Percentiles rank a stretch among this genome's conserved stretches.
Conservation (phyloP, 129 eudicot genomes). For the Pittosporum tobira region DNA sequence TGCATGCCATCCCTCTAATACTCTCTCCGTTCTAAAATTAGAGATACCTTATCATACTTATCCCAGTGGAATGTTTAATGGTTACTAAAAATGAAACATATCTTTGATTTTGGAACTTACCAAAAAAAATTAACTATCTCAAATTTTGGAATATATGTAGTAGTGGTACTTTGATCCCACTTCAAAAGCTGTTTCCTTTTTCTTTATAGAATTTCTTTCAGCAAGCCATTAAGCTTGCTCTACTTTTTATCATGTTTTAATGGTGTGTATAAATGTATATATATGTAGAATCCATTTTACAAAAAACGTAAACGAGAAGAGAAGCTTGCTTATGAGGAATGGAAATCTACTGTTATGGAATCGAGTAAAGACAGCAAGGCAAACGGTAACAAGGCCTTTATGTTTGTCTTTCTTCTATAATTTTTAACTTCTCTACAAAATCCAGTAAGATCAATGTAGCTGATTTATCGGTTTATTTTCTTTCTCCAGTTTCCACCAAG, state of each 20-base stretch:
- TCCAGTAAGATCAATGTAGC: neutral
- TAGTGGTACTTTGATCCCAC: too few species aligned
- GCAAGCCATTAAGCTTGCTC: neutral
- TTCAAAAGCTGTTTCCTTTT: too few species aligned
- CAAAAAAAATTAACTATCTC: too few species aligned
- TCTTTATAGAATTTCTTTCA: too few species aligned
- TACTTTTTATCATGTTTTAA: neutral
- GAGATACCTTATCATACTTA: too few species aligned
- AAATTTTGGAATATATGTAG: too few species aligned
- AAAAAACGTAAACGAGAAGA: conserved; percentile 78
- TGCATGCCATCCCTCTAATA: too few species aligned
- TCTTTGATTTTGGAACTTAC: too few species aligned
- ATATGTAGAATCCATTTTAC: conserved; percentile 54
- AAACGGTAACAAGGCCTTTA: conserved; percentile 36
- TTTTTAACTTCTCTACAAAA: too few species aligned
- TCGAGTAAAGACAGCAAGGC: conserved; percentile 45
- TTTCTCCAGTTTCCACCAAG: conserved; percentile 34
- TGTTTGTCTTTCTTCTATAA: neutral
- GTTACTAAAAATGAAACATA: too few species aligned
- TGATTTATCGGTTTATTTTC: neutral
- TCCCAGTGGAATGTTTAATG: too few species aligned
- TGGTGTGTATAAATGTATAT: conserved; percentile 18
- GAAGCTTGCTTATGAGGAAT: conserved; percentile 50
- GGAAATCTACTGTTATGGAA: conserved; percentile 68
- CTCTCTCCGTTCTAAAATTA: too few species aligned